Base-by-base conservation (phyloP, 768 basidiomycete genomes). In the Phanerodontia chrysosporium region DNA sequence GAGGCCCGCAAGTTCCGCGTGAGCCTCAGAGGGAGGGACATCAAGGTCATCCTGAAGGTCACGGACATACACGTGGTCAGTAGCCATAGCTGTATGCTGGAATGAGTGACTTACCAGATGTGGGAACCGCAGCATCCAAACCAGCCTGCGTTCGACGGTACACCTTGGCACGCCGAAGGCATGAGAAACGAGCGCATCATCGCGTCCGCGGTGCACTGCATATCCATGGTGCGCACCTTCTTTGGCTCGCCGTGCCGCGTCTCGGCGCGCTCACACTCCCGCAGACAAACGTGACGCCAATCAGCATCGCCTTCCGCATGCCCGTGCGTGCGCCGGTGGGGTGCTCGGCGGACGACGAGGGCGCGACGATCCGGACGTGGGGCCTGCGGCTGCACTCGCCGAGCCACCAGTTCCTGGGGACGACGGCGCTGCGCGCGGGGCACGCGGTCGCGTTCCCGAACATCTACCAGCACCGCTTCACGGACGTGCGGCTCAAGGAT, bases 181-280 rank as follows among this genome's bases (percentile, higher is more conserved):
- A 81, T 82, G 80, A 66, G 73, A 57, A 80, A 79, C 56, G 82
- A 84, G 62, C 71, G 76, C 6, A 77, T 84, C 44, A 76, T 77
- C 0, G 80, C 81, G 1, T 79, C 75, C 58, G 76, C 74, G 1
- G 68, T 78, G 13, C 76, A 80, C 57, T 78, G 74, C 57, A 49
- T 74, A 24, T 70, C 74, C 44, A 65, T 69, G 12, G 82, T 82
- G 57, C 61, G 78, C 64, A n/a, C n/a, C n/a, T n/a, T n/a, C n/a
- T 21, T 30, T 32, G 18, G n/a, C 18, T 9, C 12, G 22, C 8
- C 16, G 1, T n/a, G 9, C 51, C n/a, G 14, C 6, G 10, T 18
- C 35, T 16, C 3, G 2, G 21, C 25, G n/a, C 6, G 13, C 16
- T 57, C 27, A 57, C 16, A 45, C 39, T 45, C 35, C 51, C 45